These are phyloP conservation scores for Aspergillus flavus DNA, from an alignment of 2,329 filamentous ascomycete species.

Conservation along the genomic window DNA sequence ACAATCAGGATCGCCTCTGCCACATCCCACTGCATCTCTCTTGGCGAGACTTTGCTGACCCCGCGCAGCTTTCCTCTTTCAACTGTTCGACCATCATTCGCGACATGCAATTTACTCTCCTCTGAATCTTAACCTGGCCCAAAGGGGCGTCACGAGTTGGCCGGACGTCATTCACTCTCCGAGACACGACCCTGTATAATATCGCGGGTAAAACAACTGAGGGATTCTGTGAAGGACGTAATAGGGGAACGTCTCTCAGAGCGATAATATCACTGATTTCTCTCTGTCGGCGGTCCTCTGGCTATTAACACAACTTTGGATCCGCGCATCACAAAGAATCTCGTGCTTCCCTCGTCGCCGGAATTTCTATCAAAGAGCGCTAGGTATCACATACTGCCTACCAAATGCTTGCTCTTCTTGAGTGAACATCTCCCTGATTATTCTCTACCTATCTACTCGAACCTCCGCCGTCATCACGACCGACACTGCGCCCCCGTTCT, in stretches of 20 bases:
- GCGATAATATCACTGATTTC: not conserved
- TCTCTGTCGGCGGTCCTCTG: not conserved
- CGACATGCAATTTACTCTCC: conserved; percentile 27
- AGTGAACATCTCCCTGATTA: conserved; percentile 2
- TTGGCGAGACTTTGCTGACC: conserved; percentile 8
- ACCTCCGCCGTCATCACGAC: conserved; percentile 14
- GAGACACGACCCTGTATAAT: conserved; percentile 11
- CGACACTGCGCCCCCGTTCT: conserved; percentile 11
- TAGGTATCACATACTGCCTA: conserved; percentile 2
- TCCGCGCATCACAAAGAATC: conserved; percentile 6
- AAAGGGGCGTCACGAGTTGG: conserved; percentile 26
- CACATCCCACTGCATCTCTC: conserved; percentile 6
- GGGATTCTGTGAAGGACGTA: not conserved
- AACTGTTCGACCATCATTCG: conserved; percentile 3
- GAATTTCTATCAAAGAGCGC: not conserved
- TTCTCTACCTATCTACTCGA: not conserved
- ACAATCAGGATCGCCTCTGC: conserved; percentile 10
- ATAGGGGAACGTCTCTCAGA: not conserved
- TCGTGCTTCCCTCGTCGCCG: conserved; percentile 19
- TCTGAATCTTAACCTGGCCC: conserved; percentile 23
- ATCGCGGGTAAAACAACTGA: not conserved
- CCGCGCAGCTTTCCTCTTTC: conserved; percentile 9
- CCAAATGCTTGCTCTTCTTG: conserved; percentile 19
- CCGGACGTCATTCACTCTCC: conserved; percentile 26
- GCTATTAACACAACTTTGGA: not conserved